Evolutionary conservation across 1,284 basidiomycete genomes (phyloP).

Genomic region (Chondrostereum purpureum): DNA sequence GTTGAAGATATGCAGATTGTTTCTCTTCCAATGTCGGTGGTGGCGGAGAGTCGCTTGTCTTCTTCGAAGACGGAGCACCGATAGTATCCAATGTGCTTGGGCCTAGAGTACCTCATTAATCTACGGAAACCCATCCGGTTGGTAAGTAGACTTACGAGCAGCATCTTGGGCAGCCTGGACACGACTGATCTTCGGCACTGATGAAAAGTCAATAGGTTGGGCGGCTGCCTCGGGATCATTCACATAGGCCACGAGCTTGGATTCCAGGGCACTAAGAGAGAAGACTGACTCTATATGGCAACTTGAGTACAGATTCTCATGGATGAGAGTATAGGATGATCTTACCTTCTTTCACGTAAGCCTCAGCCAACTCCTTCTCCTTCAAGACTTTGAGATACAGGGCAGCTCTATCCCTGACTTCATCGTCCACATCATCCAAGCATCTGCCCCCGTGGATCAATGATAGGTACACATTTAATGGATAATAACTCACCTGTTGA

Average conservation of each 20-base stretch:
- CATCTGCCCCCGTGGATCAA: constrained; percentile 48
- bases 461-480: constrained; percentile 4
- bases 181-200: constrained; percentile 87
- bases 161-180: constrained; percentile 83
- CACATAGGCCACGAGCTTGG: constrained; percentile 85
- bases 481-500: constrained; percentile 56
- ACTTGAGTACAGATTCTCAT: too few species aligned
- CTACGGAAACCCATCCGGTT: constrained; percentile 6
- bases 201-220: constrained; percentile 73
- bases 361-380: constrained; percentile 75
- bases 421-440: constrained; percentile 97
- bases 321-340: constrained; percentile 4
- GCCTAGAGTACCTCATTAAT: constrained; percentile 36
- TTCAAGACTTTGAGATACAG: constrained; percentile 86
- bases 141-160: constrained; percentile 52
- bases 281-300: constrained; percentile 93
- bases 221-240: constrained; percentile 67
- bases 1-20: constrained; percentile 81
- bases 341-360: constrained; percentile 88
- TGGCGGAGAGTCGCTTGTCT: constrained; percentile 56
- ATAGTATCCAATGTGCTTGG: constrained; percentile 82
- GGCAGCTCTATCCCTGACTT: constrained; percentile 96
- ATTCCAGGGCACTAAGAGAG: constrained; percentile 81
- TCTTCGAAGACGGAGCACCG: constrained; percentile 59
- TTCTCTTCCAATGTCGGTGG: constrained; percentile 74